Base-by-base conservation (phyloP, 2,329 filamentous ascomycete genomes). In the Trichoderma sp. region DNA sequence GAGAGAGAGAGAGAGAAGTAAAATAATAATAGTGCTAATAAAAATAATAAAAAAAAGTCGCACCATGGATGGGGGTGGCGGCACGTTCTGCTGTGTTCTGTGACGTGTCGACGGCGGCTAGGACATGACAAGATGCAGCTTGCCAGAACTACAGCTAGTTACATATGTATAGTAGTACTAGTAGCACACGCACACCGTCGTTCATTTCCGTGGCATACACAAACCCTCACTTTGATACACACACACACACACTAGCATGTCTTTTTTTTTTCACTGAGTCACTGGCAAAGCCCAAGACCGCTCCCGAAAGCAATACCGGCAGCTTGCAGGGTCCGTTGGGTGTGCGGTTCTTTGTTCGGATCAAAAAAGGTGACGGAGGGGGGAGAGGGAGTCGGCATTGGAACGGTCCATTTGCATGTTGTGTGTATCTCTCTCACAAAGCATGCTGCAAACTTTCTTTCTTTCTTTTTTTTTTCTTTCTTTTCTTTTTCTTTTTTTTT, bases 41-140 rank as follows among this genome's bases (percentile, higher is more conserved):
- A n/a, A n/a, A n/a, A n/a, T n/a, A n/a, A n/a, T n/a, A 50, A n/a
- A 53, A 45, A 56, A 64, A 53, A 56, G 50, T 56, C 37, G 53
- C 39, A 37, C 39, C 42, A 58, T 66, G 35, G 32, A 32, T 53
- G 22, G 27, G 37, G 29, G 29, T 45, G 42, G 19, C 22, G 25
- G 34, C 22, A 45, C 48, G 59, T 45, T 19, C 37, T 35, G 35
- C 61, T 17, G 35, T 35, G 59, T 45, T 19, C 37, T 35, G 35
- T 67, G 65, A 61, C 65, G 50, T 63, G 57, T 67, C 65, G 57
- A 56, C 45, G 57, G 48, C 35, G 48, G 29, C 57, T 63, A 54
- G 29, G 35, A 67, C 65, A 56, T 58, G 50, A 53, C 61, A 48
- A 56, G 27, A 59, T 56, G 53, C 53, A 39, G 29, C 54, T 25